Evolutionary conservation across 495 filamentous ascomycete genomes (phyloP).

Genomic region (Articulospora tetracladia): DNA sequence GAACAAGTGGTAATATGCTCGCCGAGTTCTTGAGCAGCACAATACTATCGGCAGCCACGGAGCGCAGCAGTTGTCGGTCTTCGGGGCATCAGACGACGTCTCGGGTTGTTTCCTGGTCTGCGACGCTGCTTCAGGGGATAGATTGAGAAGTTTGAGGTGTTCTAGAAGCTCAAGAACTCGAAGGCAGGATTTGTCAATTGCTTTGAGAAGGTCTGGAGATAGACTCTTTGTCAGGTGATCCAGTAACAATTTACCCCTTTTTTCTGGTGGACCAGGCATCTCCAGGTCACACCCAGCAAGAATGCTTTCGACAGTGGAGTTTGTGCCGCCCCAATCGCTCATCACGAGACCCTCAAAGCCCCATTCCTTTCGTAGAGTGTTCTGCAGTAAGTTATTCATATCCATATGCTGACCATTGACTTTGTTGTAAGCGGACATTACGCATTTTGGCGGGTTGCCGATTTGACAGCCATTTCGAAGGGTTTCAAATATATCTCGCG

Average conservation of each 20-base stretch:
- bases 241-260: background rate
- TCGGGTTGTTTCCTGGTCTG: background rate
- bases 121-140: background rate
- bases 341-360: constrained; percentile 46
- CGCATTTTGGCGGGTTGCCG: background rate
- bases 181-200: background rate
- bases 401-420: background rate
- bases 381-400: background rate
- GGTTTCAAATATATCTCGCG: constrained; percentile 3
- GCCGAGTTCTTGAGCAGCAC: background rate
- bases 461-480: constrained; percentile 3
- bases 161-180: background rate
- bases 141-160: background rate
- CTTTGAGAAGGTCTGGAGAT: background rate
- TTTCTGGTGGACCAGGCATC: constrained; percentile 44
- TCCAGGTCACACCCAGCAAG: constrained; percentile 72
- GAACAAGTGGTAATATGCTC: background rate
- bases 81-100: background rate
- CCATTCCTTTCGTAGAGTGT: constrained; percentile 1
- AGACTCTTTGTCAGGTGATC: background rate
- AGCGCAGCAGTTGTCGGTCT: background rate
- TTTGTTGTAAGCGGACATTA: background rate
- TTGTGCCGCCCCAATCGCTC: constrained; percentile 67
- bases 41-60: background rate
- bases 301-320: constrained; percentile 64